phyloP scores from a whole-genome alignment of 805 yeast genomes.

The Starmera quercuum region DNA sequence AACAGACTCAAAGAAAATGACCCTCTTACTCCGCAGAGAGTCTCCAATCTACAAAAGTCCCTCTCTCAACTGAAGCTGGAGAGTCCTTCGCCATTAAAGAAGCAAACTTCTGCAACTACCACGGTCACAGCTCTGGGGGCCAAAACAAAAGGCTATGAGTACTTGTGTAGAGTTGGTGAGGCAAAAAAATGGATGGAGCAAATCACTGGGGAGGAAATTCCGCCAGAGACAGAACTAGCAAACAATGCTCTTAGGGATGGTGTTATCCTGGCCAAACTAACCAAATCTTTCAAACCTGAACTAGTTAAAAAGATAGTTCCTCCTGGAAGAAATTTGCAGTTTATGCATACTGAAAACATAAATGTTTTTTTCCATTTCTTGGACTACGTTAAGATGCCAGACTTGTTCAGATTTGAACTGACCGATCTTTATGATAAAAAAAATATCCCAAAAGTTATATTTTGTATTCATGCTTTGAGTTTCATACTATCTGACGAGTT shows the following conservation, averaged over 20 bases:
- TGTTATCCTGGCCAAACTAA: conserved; percentile 71
- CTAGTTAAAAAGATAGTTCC: conserved; percentile 47
- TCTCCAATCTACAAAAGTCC: conserved; percentile 9
- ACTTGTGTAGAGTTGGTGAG: conserved; percentile 71
- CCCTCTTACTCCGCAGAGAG: background rate
- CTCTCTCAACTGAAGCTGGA: conserved; percentile 15
- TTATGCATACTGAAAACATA: conserved; percentile 89
- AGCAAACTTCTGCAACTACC: conserved; percentile 5
- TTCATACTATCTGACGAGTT: conserved; percentile 54
- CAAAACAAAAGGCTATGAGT: conserved; percentile 60
- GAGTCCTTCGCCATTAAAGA: conserved; percentile 19
- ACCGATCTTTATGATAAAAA: conserved; percentile 91
- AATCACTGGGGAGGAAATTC: conserved; percentile 49
- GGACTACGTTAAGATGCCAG: conserved; percentile 70
- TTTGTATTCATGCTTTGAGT: conserved; percentile 84
- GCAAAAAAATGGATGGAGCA: conserved; percentile 76
- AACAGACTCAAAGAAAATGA: background rate
- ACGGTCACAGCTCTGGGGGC: background rate
- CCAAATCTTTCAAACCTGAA: conserved; percentile 64
- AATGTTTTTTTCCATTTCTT: conserved; percentile 71
- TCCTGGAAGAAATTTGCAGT: conserved; percentile 60
- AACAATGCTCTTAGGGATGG: conserved; percentile 74
- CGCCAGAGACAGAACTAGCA: conserved; percentile 46
- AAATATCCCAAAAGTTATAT: conserved; percentile 88
- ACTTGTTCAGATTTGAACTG: conserved; percentile 80